Evolutionary conservation across 1,284 basidiomycete genomes (phyloP).

Genomic region (Phaffia rhodozyma): DNA sequence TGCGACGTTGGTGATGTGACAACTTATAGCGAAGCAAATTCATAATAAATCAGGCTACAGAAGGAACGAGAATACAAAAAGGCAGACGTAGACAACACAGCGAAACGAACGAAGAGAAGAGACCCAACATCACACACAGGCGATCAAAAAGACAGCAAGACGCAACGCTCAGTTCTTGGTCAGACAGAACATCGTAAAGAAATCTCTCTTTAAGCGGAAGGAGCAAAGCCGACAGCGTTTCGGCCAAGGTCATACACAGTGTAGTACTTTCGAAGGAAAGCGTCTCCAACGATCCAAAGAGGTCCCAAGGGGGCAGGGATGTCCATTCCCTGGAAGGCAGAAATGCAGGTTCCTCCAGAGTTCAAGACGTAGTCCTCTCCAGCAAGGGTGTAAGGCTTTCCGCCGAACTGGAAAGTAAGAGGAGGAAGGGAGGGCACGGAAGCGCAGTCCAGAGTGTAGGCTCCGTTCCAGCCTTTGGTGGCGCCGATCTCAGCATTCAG

Average conservation of each 20-base stretch:
- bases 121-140: too few relatives aligned
- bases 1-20: too few relatives aligned
- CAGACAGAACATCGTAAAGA: too few relatives aligned
- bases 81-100: too few relatives aligned
- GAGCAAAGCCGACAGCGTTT: constrained; percentile 78
- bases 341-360: constrained; percentile 83
- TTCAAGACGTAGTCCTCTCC: constrained; percentile 76
- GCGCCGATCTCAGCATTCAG: constrained; percentile 92
- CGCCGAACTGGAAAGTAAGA: constrained; percentile 70
- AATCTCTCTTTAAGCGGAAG: constrained; percentile 29
- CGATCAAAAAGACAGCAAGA: too few relatives aligned
- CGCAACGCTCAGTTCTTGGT: too few relatives aligned
- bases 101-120: too few relatives aligned
- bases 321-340: constrained; percentile 84
- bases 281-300: constrained; percentile 84
- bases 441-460: constrained; percentile 63
- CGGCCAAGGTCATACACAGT: constrained; percentile 84
- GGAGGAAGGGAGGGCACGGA: constrained; percentile 76
- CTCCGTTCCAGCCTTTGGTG: constrained; percentile 67
- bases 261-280: constrained; percentile 49
- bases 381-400: constrained; percentile 66
- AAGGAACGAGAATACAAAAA: too few relatives aligned
- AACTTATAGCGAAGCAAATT: too few relatives aligned
- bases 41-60: too few relatives aligned
- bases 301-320: constrained; percentile 76